Conservation (phyloP, 176 grass and related monocot species). For the Canna indica region DNA sequence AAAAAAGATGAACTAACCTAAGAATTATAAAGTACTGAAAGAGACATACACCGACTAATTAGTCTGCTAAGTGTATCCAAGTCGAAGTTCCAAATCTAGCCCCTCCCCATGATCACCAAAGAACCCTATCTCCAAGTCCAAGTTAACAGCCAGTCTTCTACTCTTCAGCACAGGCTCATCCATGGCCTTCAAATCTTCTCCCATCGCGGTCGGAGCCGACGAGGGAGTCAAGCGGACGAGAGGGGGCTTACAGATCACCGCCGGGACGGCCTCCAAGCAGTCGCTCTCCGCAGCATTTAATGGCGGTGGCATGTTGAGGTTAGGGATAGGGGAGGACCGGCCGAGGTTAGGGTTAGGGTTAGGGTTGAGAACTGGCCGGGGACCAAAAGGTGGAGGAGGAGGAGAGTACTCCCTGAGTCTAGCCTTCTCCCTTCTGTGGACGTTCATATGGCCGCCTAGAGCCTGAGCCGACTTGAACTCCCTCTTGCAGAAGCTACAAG, state of each 20-base stretch:
- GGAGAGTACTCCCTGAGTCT: constrained; percentile 26
- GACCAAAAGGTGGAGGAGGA: constrained; percentile 23
- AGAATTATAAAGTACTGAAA: too few species aligned
- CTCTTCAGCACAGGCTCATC: background rate
- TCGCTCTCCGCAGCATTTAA: background rate
- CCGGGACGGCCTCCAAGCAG: background rate
- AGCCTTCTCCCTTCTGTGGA: constrained; percentile 39
- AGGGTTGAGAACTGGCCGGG: constrained; percentile 10
- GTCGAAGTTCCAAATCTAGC: constrained; percentile 45
- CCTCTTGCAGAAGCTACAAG: constrained; percentile 44
- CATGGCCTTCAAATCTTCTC: background rate
- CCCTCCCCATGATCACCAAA: constrained; percentile 7
- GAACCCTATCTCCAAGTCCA: constrained; percentile 18
- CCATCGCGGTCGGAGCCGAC: too few species aligned
- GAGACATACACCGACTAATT: too few species aligned
- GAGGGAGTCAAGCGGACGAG: background rate
- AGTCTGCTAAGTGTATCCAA: constrained; percentile 20
- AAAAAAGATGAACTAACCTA: too few species aligned
- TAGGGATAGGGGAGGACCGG: constrained; percentile 13
- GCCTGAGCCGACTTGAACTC: constrained; percentile 43
- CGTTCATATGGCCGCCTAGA: constrained; percentile 44
- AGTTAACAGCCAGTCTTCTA: background rate
- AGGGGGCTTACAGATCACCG: background rate
- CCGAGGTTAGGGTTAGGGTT: constrained; percentile 15
- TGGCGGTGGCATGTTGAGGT: constrained; percentile 35